Evolutionary conservation across 75 land plant genomes (phyloP).

Genomic region (Picea glauca): DNA sequence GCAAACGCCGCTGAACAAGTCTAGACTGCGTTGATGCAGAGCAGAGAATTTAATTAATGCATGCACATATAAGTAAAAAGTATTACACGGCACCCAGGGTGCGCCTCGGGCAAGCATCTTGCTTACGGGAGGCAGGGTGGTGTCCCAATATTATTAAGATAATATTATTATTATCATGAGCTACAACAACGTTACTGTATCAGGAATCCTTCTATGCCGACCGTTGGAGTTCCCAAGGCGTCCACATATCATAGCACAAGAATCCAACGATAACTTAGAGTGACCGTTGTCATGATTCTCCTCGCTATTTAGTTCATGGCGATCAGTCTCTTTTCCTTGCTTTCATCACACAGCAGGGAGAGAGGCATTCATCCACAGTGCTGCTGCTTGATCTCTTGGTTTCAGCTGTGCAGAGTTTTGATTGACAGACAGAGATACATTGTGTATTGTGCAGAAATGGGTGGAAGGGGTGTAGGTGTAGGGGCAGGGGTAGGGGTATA

Average conservation of each 20-base stretch:
- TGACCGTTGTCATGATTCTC: slow-evolving; percentile 17
- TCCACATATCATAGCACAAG: background rate
- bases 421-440: background rate
- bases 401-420: background rate
- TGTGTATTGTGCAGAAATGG: background rate
- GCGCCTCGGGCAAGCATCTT: too few relatives aligned
- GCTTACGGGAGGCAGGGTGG: too few relatives aligned
- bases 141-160: too few relatives aligned
- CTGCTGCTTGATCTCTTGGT: background rate
- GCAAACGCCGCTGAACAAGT: too few relatives aligned
- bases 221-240: too few relatives aligned
- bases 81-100: too few relatives aligned
- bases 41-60: too few relatives aligned
- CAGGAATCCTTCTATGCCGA: too few relatives aligned
- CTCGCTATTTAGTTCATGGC: background rate
- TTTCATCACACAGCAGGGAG: background rate
- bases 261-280: slow-evolving; percentile 8
- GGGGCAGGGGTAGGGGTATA: background rate
- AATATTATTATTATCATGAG: too few relatives aligned
- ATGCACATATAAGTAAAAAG: too few relatives aligned
- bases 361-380: background rate
- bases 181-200: too few relatives aligned
- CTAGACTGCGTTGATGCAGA: too few relatives aligned
- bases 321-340: background rate
- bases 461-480: background rate